A percentile compares a stretch with the other conserved stretches of the same genome.
These are phyloP conservation scores for Aspergillus pseudotamarii DNA, from an alignment of 2,329 filamentous ascomycete species.

Conservation along the genomic window DNA sequence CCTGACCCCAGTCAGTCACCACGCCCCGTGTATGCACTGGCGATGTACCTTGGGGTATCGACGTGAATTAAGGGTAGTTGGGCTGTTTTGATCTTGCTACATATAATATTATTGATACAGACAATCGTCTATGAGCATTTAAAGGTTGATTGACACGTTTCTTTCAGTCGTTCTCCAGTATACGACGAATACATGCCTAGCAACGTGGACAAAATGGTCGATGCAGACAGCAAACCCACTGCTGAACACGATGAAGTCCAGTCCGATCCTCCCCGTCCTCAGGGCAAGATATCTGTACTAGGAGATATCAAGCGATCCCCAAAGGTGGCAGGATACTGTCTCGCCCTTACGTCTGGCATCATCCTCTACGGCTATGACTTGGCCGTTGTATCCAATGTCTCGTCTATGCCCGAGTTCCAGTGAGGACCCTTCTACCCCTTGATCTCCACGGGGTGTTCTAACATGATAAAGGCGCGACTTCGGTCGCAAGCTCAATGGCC, in stretches of 20 bases:
- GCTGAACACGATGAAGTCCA: background rate
- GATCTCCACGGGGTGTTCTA: background rate
- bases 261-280: background rate
- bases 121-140: background rate
- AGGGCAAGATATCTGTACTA: conserved; percentile 5
- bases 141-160: background rate
- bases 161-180: background rate
- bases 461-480: conserved; percentile 30
- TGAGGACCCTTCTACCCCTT: conserved; percentile 1
- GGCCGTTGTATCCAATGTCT: conserved; percentile 34
- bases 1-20: background rate
- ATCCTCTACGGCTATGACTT: conserved; percentile 38
- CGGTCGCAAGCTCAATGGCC: conserved; percentile 32
- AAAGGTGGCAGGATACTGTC: conserved; percentile 19
- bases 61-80: background rate
- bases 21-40: background rate
- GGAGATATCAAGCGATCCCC: conserved; percentile 11
- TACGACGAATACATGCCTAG: background rate
- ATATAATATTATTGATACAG: background rate
- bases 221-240: background rate
- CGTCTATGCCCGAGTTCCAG: conserved; percentile 26
- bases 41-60: background rate
- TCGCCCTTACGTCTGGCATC: conserved; percentile 26
- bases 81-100: too few species aligned
- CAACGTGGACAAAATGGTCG: background rate